Base-by-base conservation (phyloP, 768 basidiomycete genomes). In the Tephrocybe rancida region DNA sequence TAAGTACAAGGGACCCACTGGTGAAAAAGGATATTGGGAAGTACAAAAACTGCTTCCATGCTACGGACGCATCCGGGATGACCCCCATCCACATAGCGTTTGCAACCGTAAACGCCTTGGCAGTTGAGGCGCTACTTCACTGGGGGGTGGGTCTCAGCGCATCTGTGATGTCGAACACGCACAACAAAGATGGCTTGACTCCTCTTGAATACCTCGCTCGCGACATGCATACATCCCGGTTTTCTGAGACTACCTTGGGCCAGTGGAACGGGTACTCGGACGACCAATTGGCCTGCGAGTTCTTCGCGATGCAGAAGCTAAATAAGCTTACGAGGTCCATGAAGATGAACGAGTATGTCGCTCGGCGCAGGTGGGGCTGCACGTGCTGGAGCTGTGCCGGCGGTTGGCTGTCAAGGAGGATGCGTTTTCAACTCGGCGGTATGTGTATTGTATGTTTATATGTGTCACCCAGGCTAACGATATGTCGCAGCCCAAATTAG, bases 301-400 rank as follows among this genome's bases (percentile, higher is more conserved):
- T 48, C 16, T 16, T 37, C 5, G 41, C 29, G 16, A 43, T 32
- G 34, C 24, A 14, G 3, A 38, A 18, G 29, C 30, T 57, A 41
- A 34, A 35, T 10, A 13, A 32, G 50, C 27, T 19, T 16, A 44
- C 14, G 7, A 21, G 11, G 32, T 21, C 38, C 44, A 1, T 44
- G 26, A 45, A 38, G 8, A 44, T 59, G 29, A 55, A 32, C 1
- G 57, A 55, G 37, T 67, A 65, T 30, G 39, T 61, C 30, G 6
- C 11, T 19, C 43, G 59, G 50, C 47, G 55, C 37, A 63, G 55
- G 34, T 58, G 50, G 45, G 63, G 64, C 14, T 66, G 66, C 45
- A 62, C 59, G n/a, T 63, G 61, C 27, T 55, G 56, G 34, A 25
- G 41, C 29, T 64, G 65, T 25, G 39, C 13, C 3, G 58, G 48